Evolutionary conservation across 1,284 basidiomycete species (phyloP).

Genomic region (Mycena sp.): DNA sequence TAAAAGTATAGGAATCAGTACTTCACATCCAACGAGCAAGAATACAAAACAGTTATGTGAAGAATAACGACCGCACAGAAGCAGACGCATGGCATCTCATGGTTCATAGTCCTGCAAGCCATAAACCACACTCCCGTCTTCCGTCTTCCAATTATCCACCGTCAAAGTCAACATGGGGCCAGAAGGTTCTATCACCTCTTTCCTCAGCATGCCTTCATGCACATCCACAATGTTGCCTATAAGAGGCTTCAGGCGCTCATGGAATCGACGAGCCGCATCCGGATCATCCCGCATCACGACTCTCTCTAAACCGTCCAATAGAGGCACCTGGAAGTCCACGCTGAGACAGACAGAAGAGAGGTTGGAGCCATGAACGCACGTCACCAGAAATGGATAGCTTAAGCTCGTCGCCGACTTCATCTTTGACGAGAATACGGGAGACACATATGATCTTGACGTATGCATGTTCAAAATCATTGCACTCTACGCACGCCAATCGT

Average conservation of each 20-base stretch:
- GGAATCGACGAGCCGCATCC: conserved; percentile 48
- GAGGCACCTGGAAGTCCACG: conserved; percentile 46
- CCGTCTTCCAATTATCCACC: conserved; percentile 18
- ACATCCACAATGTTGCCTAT: conserved; percentile 52
- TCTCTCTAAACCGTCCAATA: conserved; percentile 54
- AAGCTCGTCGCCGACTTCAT: conserved; percentile 52
- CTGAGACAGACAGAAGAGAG: conserved; percentile 9
- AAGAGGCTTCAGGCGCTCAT: conserved; percentile 50
- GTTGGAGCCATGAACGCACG: conserved; percentile 47
- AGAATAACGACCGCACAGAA: too few species aligned
- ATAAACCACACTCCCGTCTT: background rate
- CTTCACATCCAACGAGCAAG: too few species aligned
- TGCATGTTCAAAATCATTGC: conserved; percentile 60
- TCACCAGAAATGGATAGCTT: conserved; percentile 55
- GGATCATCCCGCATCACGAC: conserved; percentile 52
- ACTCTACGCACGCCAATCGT: conserved; percentile 56
- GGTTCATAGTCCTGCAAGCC: conserved; percentile 10
- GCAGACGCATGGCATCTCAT: background rate
- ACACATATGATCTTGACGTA: conserved; percentile 57
- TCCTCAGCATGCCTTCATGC: conserved; percentile 15
- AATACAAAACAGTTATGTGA: too few species aligned
- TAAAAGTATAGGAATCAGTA: too few species aligned
- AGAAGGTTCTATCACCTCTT: background rate
- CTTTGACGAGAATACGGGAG: conserved; percentile 60
- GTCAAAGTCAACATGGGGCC: conserved; percentile 7